Base-by-base conservation (phyloP, 176 grass and related monocot species). In the Triticum urartu region DNA sequence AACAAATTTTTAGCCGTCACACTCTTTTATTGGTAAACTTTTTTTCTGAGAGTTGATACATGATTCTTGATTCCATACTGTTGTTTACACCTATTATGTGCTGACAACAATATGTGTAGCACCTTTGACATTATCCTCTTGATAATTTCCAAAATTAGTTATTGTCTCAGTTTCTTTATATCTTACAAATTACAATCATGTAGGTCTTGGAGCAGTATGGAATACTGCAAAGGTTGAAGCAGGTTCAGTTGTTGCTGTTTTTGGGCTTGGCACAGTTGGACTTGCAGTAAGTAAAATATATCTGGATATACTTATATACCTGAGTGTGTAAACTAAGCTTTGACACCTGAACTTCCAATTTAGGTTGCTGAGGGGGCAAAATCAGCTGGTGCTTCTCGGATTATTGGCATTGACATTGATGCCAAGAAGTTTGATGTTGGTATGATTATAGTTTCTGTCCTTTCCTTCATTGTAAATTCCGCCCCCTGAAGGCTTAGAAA, bases 201-300 rank as follows among this genome's bases (percentile, higher is more conserved):
- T 77, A 99, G 97, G 97, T 77, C 97, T 99, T 90, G 97, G 97
- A 87, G 97, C 94, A 68, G 97, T 93, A 38, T 99, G 97, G 97
- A 99, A 99, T 88, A 93, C 97, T 26, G 97, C 97, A 78, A 99
- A 99, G 86, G 97, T 99, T 79, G 97, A 99, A 76, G 60, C 87
- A 50, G 97, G 94, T 39, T 92, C 97, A 5, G 48, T 88, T 70
- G 97, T 99, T 87, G 97, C 97, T 80, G 11, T 99, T 92, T 99
- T 99, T 91, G 97, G 97, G 30, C 97, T 99, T 80, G 97, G 97
- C 52, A 99, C 92, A 79, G 87, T 99, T 81, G 97, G 97, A 24
- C 94, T 99, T 83, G 97, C 97, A 68, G 97, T 99, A 92, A 93
- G 97, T 91, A 84, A 59, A 54, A 64, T 6, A 22, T 69, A 17